Evolutionary conservation across 331 rosid species (phyloP).

Genomic region (Quercus tomentella): DNA sequence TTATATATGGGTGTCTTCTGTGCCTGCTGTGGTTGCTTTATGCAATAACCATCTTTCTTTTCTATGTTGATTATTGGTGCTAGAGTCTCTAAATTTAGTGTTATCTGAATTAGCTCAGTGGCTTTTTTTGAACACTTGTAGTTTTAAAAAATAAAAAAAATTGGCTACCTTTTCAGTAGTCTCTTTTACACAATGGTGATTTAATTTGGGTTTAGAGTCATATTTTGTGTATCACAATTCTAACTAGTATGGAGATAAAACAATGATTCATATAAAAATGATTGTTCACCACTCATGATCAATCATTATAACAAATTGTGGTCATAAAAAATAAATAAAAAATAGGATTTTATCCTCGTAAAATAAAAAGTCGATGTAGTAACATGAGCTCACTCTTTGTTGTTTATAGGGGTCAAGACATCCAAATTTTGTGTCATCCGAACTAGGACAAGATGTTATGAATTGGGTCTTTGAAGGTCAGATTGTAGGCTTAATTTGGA

Average conservation of each 20-base stretch:
- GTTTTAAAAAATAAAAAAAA: too few species aligned
- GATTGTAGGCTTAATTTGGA: constrained; percentile 36
- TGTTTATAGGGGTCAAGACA: constrained; percentile 34
- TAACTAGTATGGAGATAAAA: too few species aligned
- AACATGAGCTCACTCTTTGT: constrained; percentile 2
- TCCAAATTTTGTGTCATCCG: constrained; percentile 46
- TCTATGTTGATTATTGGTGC: constrained; percentile 3
- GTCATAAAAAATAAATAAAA: neutral
- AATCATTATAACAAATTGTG: too few species aligned
- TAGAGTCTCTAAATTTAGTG: constrained; percentile 4
- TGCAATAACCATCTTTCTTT: neutral
- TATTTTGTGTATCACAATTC: too few species aligned
- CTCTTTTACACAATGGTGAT: neutral
- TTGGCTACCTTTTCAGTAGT: too few species aligned
- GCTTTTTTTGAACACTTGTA: too few species aligned
- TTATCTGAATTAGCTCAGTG: too few species aligned
- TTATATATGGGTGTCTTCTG: too few species aligned
- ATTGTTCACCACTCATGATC: too few species aligned
- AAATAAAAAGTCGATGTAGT: neutral
- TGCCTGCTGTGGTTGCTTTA: too few species aligned
- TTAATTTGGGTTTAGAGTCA: neutral
- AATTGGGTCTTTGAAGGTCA: constrained; percentile 44
- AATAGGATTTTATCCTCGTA: neutral
- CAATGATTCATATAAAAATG: too few species aligned
- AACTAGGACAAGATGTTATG: constrained; percentile 45